Evolutionary conservation across 116 monocot genomes (phyloP).

Genomic region (Cymodocea nodosa): DNA sequence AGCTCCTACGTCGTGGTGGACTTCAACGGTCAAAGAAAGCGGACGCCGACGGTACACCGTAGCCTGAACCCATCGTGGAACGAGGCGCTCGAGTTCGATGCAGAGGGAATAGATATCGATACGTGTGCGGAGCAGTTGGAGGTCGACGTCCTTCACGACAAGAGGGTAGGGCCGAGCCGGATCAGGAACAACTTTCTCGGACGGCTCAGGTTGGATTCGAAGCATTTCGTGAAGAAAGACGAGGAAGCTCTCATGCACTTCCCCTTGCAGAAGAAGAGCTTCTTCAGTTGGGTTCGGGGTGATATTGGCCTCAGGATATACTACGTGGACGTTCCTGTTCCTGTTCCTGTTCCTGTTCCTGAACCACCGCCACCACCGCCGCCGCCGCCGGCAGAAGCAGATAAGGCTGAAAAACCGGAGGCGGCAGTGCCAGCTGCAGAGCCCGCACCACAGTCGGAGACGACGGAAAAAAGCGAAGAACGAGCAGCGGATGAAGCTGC

Average conservation of each 20-base stretch:
- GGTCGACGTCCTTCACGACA: conserved; percentile 61
- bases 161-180: conserved; percentile 35
- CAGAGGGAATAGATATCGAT: conserved; percentile 1
- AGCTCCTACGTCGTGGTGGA: conserved; percentile 76
- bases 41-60: conserved; percentile 53
- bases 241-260: conserved; percentile 79
- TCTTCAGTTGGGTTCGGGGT: conserved; percentile 68
- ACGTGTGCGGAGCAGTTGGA: conserved; percentile 32
- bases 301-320: conserved; percentile 62
- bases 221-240: conserved; percentile 50
- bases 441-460: not conserved
- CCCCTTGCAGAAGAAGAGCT: conserved; percentile 85
- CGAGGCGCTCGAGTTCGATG: conserved; percentile 52
- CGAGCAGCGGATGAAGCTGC: not conserved
- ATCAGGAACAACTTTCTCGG: conserved; percentile 65
- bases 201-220: conserved; percentile 52
- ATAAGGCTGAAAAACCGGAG: too few species aligned
- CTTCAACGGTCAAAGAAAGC: conserved; percentile 70
- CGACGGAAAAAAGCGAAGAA: conserved; percentile 1
- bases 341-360: not conserved
- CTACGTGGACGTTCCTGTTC: conserved; percentile 25
- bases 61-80: conserved; percentile 72
- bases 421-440: not conserved
- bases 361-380: conserved; percentile 2
- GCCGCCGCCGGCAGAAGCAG: too few species aligned